Conservation (phyloP, 345 rosid species). For the Populus nigra region DNA sequence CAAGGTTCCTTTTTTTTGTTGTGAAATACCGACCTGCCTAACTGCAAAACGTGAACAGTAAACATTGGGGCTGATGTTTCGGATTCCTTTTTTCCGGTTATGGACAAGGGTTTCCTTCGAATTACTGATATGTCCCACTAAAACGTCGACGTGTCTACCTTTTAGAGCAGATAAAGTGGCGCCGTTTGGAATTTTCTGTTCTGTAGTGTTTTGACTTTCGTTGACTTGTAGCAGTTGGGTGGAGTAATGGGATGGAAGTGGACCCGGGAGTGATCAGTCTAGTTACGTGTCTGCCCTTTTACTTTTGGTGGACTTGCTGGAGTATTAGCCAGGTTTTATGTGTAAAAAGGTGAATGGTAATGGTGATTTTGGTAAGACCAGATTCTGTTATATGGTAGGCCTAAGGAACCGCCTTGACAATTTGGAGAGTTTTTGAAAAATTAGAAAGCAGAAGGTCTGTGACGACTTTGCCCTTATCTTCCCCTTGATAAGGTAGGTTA, state of each 20-base stretch:
- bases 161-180: not conserved
- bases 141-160: slow-evolving; percentile 14
- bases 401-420: slow-evolving; percentile 22
- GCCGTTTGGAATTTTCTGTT: not conserved
- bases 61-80: slow-evolving; percentile 28
- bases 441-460: not conserved
- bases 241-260: not conserved
- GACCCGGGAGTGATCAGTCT: not conserved
- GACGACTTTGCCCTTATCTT: slow-evolving; percentile 12
- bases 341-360: slow-evolving; percentile 3
- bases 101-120: slow-evolving; percentile 16
- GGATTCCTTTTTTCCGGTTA: slow-evolving; percentile 28
- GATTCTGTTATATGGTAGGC: slow-evolving; percentile 32
- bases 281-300: not conserved
- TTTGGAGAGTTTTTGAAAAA: slow-evolving; percentile 14
- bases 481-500: not conserved
- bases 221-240: slow-evolving; percentile 17
- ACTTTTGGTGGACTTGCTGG: not conserved
- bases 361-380: not conserved
- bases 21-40: slow-evolving; percentile 45
- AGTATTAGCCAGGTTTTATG: not conserved
- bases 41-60: slow-evolving; percentile 42
- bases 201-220: not conserved
- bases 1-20: not conserved
- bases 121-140: slow-evolving; percentile 29